Percentiles rank a stretch among this genome's conserved stretches.
These are phyloP conservation scores for Malus fusca DNA, from an alignment of 306 rosid genomes.

Conservation along the genomic window DNA sequence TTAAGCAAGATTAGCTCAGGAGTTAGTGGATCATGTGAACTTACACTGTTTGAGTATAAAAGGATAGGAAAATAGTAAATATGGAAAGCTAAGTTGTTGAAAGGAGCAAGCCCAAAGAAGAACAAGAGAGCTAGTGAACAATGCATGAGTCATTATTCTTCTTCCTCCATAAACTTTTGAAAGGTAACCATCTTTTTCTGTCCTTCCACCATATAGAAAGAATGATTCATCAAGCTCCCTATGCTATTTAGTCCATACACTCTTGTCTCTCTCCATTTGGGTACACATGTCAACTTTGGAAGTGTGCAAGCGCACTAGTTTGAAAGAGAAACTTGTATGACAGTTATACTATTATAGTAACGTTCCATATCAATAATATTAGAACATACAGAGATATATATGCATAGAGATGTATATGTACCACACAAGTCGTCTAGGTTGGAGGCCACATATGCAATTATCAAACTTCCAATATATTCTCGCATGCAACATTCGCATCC, in stretches of 20 bases:
- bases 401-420: too few relatives aligned
- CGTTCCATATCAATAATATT: too few relatives aligned
- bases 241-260: not conserved
- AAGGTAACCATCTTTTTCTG: not conserved
- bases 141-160: not conserved
- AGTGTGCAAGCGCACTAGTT: not conserved
- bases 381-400: too few relatives aligned
- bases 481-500: not conserved
- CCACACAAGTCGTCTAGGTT: not conserved
- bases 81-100: not conserved
- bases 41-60: not conserved
- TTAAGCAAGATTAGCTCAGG: not conserved
- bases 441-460: not conserved
- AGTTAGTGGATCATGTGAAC: not conserved
- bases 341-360: too few relatives aligned
- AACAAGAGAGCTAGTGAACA: not conserved
- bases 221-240: not conserved
- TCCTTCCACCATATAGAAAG: not conserved
- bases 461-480: not conserved
- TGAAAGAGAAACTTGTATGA: too few relatives aligned
- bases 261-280: not conserved
- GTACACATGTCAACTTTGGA: not conserved
- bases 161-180: not conserved
- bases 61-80: not conserved
- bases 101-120: too few relatives aligned